Evolutionary conservation across 306 rosid species (phyloP).

Genomic region (Glycyrrhiza uralensis): DNA sequence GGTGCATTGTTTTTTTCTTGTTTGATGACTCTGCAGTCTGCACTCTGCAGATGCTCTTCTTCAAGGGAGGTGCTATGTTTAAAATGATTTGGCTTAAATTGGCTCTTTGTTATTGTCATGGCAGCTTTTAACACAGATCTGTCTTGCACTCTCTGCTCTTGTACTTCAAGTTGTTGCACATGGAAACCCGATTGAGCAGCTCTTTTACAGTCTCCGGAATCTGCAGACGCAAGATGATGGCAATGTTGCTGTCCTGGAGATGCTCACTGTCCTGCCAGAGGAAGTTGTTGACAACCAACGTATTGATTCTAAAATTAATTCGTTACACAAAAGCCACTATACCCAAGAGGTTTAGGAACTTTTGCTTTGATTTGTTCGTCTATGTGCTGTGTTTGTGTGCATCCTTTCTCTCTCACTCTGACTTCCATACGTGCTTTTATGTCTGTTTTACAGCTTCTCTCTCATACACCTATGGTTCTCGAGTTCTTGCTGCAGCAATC

Average conservation of each 20-base stretch:
- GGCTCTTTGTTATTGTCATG: slow-evolving; percentile 31
- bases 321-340: slow-evolving; percentile 61
- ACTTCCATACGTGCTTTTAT: slow-evolving; percentile 6
- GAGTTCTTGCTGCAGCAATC: slow-evolving; percentile 86
- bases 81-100: slow-evolving; percentile 4
- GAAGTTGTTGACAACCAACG: slow-evolving; percentile 74
- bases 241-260: slow-evolving; percentile 81
- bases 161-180: slow-evolving; percentile 69
- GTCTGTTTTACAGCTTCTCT: slow-evolving; percentile 62
- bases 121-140: slow-evolving; percentile 96
- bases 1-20: slow-evolving; percentile 42
- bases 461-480: slow-evolving; percentile 77
- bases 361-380: slow-evolving; percentile 24
- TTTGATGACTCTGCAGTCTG: background rate
- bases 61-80: background rate
- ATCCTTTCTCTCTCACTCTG: background rate
- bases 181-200: slow-evolving; percentile 90
- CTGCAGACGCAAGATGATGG: slow-evolving; percentile 72
- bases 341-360: slow-evolving; percentile 69
- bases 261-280: slow-evolving; percentile 96
- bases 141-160: slow-evolving; percentile 92
- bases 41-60: too few relatives aligned
- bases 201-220: slow-evolving; percentile 86
- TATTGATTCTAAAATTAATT: slow-evolving; percentile 52
- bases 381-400: background rate